These are phyloP conservation scores for Trametes sp. DNA, from an alignment of 1,284 basidiomycete genomes.

Conservation along the genomic window DNA sequence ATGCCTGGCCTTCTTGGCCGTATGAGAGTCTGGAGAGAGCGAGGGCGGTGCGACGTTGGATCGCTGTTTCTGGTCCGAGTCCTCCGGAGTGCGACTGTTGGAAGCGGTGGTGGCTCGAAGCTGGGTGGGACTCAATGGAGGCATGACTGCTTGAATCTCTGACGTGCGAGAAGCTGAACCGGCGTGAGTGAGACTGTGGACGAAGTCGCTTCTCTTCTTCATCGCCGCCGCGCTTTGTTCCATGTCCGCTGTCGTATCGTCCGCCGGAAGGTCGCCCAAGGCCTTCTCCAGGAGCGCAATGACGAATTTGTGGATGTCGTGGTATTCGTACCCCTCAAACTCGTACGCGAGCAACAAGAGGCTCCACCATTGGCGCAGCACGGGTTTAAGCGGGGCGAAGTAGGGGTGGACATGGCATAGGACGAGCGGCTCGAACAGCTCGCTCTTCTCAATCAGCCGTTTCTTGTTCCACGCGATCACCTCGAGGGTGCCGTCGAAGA, in stretches of 20 bases:
- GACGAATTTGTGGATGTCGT: constrained; percentile 7
- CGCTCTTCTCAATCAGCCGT: not conserved
- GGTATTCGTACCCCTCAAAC: constrained; percentile 8
- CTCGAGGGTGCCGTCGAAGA: constrained; percentile 4
- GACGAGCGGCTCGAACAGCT: not conserved
- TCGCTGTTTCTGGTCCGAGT: no score
- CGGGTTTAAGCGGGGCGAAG: constrained; percentile 7
- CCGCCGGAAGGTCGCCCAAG: not conserved
- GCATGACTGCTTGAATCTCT: not conserved
- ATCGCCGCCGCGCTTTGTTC: not conserved
- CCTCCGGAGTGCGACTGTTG: no score
- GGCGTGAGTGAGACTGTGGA: not conserved
- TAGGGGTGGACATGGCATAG: constrained; percentile 5
- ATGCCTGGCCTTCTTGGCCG: no score
- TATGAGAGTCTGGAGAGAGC: no score
- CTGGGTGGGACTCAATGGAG: not conserved
- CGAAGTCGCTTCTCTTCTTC: constrained; percentile 3
- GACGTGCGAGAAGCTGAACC: not conserved
- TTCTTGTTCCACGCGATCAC: constrained; percentile 2
- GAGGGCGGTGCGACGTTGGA: no score
- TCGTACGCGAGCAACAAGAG: constrained; percentile 7
- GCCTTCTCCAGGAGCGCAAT: constrained; percentile 1
- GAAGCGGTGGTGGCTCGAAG: no score
- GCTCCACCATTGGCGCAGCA: constrained; percentile 5
- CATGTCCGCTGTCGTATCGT: not conserved